Base-by-base conservation (phyloP, 2,329 filamentous ascomycete species). In the Hypoxylon sp. region DNA sequence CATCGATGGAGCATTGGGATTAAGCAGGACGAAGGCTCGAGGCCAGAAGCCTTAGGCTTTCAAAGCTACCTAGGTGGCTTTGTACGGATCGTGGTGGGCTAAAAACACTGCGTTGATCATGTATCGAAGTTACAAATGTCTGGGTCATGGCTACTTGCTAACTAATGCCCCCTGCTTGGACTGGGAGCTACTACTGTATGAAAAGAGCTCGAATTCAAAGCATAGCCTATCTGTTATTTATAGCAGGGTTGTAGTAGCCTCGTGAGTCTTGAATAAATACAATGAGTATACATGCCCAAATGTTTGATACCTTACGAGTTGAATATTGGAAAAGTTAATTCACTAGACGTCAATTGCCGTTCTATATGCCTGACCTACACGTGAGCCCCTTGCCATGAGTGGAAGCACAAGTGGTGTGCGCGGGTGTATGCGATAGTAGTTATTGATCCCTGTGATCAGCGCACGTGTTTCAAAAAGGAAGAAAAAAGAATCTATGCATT, bases 1-100 rank as follows among this genome's bases (percentile, higher is more conserved):
- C 63, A 62, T 65, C 7, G 27, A 67, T 35, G 67, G 52, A 35
- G 53, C 51, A 62, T 59, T 65, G 62, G 42, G 50, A 51, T 59
- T 53, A 6, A 55, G 48, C 31, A 10, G 35, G 39, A 17, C 46
- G 46, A 58, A 52, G 35, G 13, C 31, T 47, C 32, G 32, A n/a
- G 29, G 24, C 13, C 32, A 29, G 50, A 48, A 44, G 37, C 59
- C 44, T 64, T 48, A n/a, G 39, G 15, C 15, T 11, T 42, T 35
- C 24, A 31, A 37, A 53, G 35, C 31, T 53, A 35, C n/a, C 48
- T 24, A 24, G 39, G 17, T 46, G 46, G 48, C 24, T 44, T 24
- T 13, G 32, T 17, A 54, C 44, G 42, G 42, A 31, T 32, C n/a
- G 3, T 37, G 37, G 29, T n/a, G 17, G 44, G 32, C 53, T 42